Base-by-base conservation (phyloP, 805 yeast species). In the Starmerella apicola region DNA sequence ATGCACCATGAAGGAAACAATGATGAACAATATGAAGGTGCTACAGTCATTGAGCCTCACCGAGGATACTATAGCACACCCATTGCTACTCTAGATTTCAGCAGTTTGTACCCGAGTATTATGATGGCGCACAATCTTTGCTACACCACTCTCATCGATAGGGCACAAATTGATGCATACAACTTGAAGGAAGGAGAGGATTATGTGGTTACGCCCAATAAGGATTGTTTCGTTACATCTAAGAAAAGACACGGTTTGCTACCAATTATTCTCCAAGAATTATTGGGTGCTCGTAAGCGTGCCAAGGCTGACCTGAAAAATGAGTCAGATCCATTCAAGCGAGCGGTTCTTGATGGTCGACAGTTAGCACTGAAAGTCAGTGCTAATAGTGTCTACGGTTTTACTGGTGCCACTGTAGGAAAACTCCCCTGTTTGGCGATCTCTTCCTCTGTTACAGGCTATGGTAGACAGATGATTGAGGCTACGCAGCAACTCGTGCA, bases 121-220 rank as follows among this genome's bases (percentile, higher is more conserved):
- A 86, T 91, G 94, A 91, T 93, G 94, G 98, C 99, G 0, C 97
- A 91, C 61, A 91, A 91, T 58, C 64, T 91, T 43, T 91, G 99
- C 59, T 91, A 91, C 59, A 91, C 98, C 0, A 86, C 98, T 0
- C 64, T 91, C 33, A 61, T 88, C 38, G 79, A 74, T 49, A 74
- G 72, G 45, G 72, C 70, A 32, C 72, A 91, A 0, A 78, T 84
- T 31, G 73, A 76, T 32, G 36, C 27, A 1, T 66, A 79, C 43
- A 66, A 66, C 0, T 63, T 93, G 29, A 65, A 68, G 32, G 75
- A 79, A 46, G 82, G 70, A 44, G 75, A 71, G 40, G 97, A 91
- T 56, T 91, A 88, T 58, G 76, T 81, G 1, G 63, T 68, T 26
- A 81, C 97, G 0, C 99, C 99, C 0, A 88, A 83, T 51, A 93